A percentile compares a stretch with the other conserved stretches of the same genome.
phyloP scores from a whole-genome alignment of 352 stramenopile genomes.

The Phytopythium chamaehyphon region DNA sequence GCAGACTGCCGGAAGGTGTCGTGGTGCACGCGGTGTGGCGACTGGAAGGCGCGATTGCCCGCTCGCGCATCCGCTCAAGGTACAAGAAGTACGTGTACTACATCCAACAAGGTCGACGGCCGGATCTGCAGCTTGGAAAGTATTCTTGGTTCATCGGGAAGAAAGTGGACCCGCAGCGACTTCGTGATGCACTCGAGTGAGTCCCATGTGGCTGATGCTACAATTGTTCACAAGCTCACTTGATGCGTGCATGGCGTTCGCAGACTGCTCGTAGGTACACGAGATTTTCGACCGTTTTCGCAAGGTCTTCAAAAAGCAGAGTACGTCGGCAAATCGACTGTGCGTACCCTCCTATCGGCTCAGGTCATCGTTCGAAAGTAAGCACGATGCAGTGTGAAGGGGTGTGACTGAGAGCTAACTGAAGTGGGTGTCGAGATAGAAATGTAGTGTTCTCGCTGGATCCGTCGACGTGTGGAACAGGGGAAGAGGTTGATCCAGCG shows the following conservation, averaged over 20 bases:
- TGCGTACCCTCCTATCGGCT: conserved; percentile 63
- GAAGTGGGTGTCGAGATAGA: conserved; percentile 23
- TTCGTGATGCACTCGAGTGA: conserved; percentile 64
- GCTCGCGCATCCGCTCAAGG: conserved; percentile 63
- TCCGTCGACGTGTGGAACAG: conserved; percentile 39
- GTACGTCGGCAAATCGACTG: conserved; percentile 54
- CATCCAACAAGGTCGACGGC: conserved; percentile 76
- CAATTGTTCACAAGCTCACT: background rate
- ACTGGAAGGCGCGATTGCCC: conserved; percentile 19
- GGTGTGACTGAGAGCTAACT: background rate
- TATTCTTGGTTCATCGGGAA: conserved; percentile 84
- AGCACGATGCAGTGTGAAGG: background rate
- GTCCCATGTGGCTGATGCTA: background rate
- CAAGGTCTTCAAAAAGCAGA: conserved; percentile 61
- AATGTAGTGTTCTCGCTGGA: conserved; percentile 76
- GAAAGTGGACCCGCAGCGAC: conserved; percentile 47
- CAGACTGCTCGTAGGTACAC: conserved; percentile 58
- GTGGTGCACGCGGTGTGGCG: conserved; percentile 41
- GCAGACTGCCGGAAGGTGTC: conserved; percentile 39
- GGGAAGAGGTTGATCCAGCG: conserved; percentile 42
- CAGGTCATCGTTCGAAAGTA: conserved; percentile 60
- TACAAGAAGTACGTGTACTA: conserved; percentile 91
- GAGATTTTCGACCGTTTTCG: conserved; percentile 82
- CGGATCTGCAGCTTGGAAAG: conserved; percentile 61
- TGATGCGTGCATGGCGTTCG: conserved; percentile 4